These are phyloP conservation scores for Tilletia walkeri DNA, from an alignment of 1,284 basidiomycete species.

Conservation along the genomic window DNA sequence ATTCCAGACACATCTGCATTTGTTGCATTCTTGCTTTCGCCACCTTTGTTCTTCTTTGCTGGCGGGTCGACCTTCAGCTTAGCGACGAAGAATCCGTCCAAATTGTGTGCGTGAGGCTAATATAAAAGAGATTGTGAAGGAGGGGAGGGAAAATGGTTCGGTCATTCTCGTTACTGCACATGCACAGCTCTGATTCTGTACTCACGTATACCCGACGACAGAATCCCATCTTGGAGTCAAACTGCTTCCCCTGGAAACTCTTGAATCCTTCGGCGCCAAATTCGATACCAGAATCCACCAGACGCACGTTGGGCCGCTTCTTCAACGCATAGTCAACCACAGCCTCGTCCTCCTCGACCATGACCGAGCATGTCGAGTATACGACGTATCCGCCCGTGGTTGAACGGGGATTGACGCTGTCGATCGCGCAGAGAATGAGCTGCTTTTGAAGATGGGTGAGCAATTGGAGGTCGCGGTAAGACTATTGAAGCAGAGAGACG, in stretches of 20 bases:
- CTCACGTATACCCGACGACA: conserved; percentile 45
- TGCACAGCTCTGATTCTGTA: background rate
- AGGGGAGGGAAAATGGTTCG: background rate
- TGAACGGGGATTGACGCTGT: conserved; percentile 85
- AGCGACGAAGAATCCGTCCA: conserved; percentile 99
- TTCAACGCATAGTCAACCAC: conserved; percentile 98
- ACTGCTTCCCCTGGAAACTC: conserved; percentile 81
- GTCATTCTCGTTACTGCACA: background rate
- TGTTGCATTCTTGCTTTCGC: background rate
- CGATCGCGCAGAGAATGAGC: conserved; percentile 94
- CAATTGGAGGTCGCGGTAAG: conserved; percentile 83
- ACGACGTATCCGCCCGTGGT: conserved; percentile 91
- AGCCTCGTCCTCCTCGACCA: conserved; percentile 95
- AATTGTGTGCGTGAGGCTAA: conserved; percentile 59
- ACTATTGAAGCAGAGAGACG: conserved; percentile 57
- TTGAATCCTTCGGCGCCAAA: conserved; percentile 93
- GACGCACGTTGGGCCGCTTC: conserved; percentile 89
- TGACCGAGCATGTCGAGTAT: conserved; percentile 98
- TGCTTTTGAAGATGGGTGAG: conserved; percentile 97
- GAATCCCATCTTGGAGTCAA: conserved; percentile 70
- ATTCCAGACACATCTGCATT: background rate
- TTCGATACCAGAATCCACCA: conserved; percentile 87
- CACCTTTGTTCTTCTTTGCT: conserved; percentile 2
- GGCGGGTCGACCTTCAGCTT: conserved; percentile 78
- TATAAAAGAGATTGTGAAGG: background rate